Evolutionary conservation across 176 grass and related monocot genomes (phyloP), one percentile per base, ranked within the genome.

Genomic region (Luzula sylvatica): DNA sequence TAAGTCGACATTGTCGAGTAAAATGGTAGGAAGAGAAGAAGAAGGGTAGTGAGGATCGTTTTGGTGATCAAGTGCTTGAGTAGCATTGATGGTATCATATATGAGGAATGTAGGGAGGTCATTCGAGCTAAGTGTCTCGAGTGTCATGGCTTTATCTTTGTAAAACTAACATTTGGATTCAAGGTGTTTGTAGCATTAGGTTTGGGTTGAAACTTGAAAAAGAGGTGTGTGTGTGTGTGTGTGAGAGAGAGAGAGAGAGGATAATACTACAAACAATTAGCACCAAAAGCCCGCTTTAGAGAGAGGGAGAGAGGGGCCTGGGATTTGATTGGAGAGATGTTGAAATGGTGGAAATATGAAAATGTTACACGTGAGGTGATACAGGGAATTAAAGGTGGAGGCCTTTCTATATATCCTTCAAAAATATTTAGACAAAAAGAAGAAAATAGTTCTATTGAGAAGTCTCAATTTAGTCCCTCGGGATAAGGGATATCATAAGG

Each of bases 1-100:
- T 14, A 62, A 25, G 2, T 50, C 65, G 20, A 45, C 77, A 64
- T 68, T 50, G 83, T 78, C 62, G 65, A 78, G 81, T 43, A 87
- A 52, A 51, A 78, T 56, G 18, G 48, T 53, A 18, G 73, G 45
- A 19, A 55, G 14, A 2, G 68, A 52, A 32, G 75, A 16, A 28
- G 48, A 30, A 38, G 24, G 43, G 24, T 49, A 64, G 50, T 46
- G 26, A 35, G 5, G 30, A 9, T 9, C 30, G 9, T 35, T 35
- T 35, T 35, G 30, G 30, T 35, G 30, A n/a, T n/a, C n/a, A 40
- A 55, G 65, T 38, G 56, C 13, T 50, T 56, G 67, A 12, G 67
- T 61, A 7, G 84, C 76, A 71, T 78, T 74, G 65, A 85, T 81
- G 65, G 81, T 81, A 59, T 81, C 76, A 67, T 78, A 92, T 66